These are phyloP conservation scores for Musa beccarii DNA, from an alignment of 176 grass and related monocot species.

Conservation along the genomic window DNA sequence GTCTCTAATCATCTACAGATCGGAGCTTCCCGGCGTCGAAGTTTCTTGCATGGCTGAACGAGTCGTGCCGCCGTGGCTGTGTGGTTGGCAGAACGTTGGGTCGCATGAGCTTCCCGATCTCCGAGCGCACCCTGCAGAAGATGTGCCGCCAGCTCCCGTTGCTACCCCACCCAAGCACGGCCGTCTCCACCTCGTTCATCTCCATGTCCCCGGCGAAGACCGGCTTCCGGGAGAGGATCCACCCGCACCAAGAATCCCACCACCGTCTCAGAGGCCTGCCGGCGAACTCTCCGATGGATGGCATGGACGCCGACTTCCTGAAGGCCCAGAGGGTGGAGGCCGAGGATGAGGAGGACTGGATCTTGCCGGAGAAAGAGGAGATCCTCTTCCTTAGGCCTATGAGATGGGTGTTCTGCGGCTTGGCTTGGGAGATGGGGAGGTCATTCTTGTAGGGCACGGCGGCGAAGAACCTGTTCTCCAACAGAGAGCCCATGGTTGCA, in stretches of 20 bases:
- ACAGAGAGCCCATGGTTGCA: conserved; percentile 56
- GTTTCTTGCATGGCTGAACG: conserved; percentile 59
- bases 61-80: conserved; percentile 56
- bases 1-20: no score
- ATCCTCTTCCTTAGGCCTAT: conserved; percentile 67
- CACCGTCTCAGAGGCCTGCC: conserved; percentile 35
- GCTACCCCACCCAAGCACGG: conserved; percentile 44
- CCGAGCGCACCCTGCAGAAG: conserved; percentile 59
- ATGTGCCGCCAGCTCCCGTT: conserved; percentile 63
- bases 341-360: conserved; percentile 58
- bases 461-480: conserved; percentile 75
- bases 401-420: conserved; percentile 26
- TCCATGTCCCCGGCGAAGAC: conserved; percentile 62
- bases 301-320: conserved; percentile 54
- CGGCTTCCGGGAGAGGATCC: conserved; percentile 61
- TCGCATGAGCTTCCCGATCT: conserved; percentile 50
- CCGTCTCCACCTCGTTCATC: conserved; percentile 91
- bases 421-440: conserved; percentile 61
- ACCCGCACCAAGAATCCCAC: conserved; percentile 68
- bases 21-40: conserved; percentile 44
- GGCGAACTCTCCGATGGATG: conserved; percentile 35
- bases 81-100: conserved; percentile 50
- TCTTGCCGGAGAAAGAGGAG: conserved; percentile 82
- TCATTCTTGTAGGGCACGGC: conserved; percentile 63
- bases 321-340: conserved; percentile 51